Evolutionary conservation across 306 rosid species (phyloP).

Genomic region (Aeschynomene evenia): DNA sequence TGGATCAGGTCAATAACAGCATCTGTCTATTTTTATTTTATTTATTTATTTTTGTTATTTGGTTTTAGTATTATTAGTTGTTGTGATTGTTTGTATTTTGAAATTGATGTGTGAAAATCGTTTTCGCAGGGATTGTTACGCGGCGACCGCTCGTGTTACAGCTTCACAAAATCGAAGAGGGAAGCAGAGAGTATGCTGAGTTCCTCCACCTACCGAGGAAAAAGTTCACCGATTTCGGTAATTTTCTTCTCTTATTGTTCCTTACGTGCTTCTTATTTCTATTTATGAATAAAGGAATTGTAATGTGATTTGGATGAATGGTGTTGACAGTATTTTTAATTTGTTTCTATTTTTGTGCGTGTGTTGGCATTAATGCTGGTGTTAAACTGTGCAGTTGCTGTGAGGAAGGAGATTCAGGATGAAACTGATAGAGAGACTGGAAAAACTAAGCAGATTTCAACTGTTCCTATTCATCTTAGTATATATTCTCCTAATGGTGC

Average conservation of each 20-base stretch:
- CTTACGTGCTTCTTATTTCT: not conserved
- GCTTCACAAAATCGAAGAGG: constrained; percentile 77
- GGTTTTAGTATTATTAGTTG: not conserved
- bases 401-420: constrained; percentile 92
- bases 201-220: constrained; percentile 85
- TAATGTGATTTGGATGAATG: constrained; percentile 29
- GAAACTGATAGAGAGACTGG: constrained; percentile 99
- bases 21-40: not conserved
- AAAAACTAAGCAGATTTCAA: constrained; percentile 74
- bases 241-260: constrained; percentile 14
- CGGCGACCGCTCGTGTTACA: constrained; percentile 91
- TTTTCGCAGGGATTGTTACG: constrained; percentile 80
- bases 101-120: constrained; percentile 23
- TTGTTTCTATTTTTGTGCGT: not conserved
- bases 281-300: not conserved
- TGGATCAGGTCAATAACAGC: constrained; percentile 70
- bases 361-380: not conserved
- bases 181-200: constrained; percentile 89
- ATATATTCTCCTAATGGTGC: constrained; percentile 88
- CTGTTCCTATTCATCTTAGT: constrained; percentile 93
- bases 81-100: not conserved
- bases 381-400: constrained; percentile 64
- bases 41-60: not conserved
- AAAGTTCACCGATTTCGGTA: constrained; percentile 78
- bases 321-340: not conserved